Conservation (phyloP, 1,139 yeast genomes). For the Blastobotrys persicus region DNA sequence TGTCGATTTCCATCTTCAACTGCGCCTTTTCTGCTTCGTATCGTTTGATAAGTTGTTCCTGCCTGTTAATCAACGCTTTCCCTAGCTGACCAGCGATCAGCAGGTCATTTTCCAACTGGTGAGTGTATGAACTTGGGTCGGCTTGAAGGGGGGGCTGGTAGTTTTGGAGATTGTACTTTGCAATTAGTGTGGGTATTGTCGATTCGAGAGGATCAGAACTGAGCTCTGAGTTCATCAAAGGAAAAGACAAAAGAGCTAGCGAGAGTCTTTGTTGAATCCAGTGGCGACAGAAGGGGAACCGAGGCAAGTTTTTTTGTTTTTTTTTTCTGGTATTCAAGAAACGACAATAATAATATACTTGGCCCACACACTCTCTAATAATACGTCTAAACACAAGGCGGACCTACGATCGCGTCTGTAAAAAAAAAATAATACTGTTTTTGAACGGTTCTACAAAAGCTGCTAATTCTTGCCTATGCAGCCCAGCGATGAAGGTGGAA, state of each 20-base stretch:
- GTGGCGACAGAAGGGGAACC: too few relatives aligned
- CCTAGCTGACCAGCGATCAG: conserved; percentile 4
- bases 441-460: not conserved
- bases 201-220: not conserved
- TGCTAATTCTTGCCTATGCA: not conserved
- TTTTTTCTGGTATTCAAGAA: too few relatives aligned
- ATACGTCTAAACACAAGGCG: not conserved
- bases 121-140: not conserved
- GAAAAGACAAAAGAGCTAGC: not conserved
- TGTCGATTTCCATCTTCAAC: conserved; percentile 5
- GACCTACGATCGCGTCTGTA: not conserved
- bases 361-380: too few relatives aligned
- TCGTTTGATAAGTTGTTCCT: not conserved
- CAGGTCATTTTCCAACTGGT: not conserved
- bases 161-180: conserved; percentile 1
- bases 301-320: too few relatives aligned
- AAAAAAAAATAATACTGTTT: too few relatives aligned
- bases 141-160: not conserved
- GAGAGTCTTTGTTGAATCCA: not conserved
- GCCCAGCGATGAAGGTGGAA: not conserved
- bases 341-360: not conserved
- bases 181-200: not conserved
- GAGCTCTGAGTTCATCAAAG: not conserved
- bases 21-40: not conserved
- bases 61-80: conserved; percentile 1